Percentiles rank a stretch among this genome's conserved stretches.
phyloP scores from a whole-genome alignment of 495 filamentous ascomycete genomes.

The Aspergillus campestris region DNA sequence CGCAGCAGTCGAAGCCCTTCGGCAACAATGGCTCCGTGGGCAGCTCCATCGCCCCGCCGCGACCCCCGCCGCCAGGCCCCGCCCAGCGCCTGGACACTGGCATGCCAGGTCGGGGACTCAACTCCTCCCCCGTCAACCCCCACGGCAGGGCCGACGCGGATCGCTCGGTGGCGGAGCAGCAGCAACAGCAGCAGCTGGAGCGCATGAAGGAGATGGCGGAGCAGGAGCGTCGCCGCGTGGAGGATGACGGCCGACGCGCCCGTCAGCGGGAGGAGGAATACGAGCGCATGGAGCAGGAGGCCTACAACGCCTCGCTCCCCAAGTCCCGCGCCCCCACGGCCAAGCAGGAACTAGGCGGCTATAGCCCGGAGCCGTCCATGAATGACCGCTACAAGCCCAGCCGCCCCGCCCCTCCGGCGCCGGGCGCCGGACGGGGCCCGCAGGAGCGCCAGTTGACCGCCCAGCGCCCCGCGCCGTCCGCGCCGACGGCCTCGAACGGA shows the following conservation, averaged over 20 bases:
- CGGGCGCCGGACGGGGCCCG: constrained; percentile 30
- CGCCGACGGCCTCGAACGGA: constrained; percentile 33
- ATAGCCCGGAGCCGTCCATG: constrained; percentile 42
- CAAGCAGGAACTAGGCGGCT: constrained; percentile 81
- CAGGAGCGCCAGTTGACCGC: constrained; percentile 42
- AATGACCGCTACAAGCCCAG: constrained; percentile 73
- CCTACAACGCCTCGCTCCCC: constrained; percentile 79
- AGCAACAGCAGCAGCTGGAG: constrained; percentile 35
- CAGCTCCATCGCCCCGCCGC: constrained; percentile 67
- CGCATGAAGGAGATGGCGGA: constrained; percentile 44
- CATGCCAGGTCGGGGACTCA: constrained; percentile 26
- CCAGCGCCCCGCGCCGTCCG: constrained; percentile 50
- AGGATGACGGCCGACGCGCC: constrained; percentile 45
- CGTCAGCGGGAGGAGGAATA: constrained; percentile 58
- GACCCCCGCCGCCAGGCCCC: constrained; percentile 54
- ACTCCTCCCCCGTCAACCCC: constrained; percentile 29
- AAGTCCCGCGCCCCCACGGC: constrained; percentile 65
- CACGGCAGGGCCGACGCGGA: constrained; percentile 27
- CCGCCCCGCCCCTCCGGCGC: constrained; percentile 51
- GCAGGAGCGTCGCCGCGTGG: constrained; percentile 41
- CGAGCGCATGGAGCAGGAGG: constrained; percentile 64
- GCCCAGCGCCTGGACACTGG: constrained; percentile 35
- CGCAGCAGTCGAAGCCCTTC: constrained; percentile 36
- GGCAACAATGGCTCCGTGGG: constrained; percentile 40
- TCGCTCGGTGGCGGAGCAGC: constrained; percentile 31